Percentiles rank a stretch among this genome's conserved stretches.
phyloP scores from a whole-genome alignment of 176 grass and related monocot species.

The Areca catechu region DNA sequence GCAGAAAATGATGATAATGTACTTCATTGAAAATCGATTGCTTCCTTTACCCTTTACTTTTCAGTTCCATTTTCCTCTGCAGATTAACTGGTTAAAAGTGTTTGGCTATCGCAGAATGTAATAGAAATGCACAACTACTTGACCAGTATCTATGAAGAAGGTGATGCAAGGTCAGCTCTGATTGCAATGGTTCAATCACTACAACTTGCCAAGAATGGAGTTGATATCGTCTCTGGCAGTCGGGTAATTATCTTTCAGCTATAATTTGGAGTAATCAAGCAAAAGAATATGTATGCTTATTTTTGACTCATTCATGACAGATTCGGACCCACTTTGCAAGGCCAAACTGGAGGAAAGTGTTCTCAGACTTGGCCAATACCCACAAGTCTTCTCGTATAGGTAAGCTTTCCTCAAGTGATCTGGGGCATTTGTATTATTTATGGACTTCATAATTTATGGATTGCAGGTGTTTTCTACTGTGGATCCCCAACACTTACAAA shows the following conservation, averaged over 20 bases:
- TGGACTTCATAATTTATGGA: slow-evolving; percentile 26
- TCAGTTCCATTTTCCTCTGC: neutral
- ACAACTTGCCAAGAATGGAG: slow-evolving; percentile 84
- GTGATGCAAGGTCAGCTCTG: slow-evolving; percentile 78
- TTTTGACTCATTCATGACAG: slow-evolving; percentile 28
- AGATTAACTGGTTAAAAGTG: slow-evolving; percentile 7
- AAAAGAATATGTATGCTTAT: neutral
- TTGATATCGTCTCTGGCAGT: slow-evolving; percentile 93
- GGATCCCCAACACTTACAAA: slow-evolving; percentile 71
- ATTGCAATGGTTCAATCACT: slow-evolving; percentile 95
- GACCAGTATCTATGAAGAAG: slow-evolving; percentile 98
- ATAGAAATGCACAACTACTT: slow-evolving; percentile 99
- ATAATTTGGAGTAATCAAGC: neutral
- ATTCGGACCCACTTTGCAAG: slow-evolving; percentile 97
- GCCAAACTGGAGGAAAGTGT: slow-evolving; percentile 98
- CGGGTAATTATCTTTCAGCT: slow-evolving; percentile 28
- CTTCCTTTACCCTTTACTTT: neutral
- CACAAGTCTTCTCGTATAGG: slow-evolving; percentile 84
- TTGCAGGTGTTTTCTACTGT: slow-evolving; percentile 93
- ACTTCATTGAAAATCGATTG: slow-evolving; percentile 19
- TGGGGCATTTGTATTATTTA: neutral
- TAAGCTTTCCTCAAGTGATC: slow-evolving; percentile 16
- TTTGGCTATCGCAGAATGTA: slow-evolving; percentile 52
- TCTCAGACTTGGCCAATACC: slow-evolving; percentile 64
- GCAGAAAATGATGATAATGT: slow-evolving; percentile 79